Percentiles rank a stretch among this genome's conserved stretches.
phyloP scores from a whole-genome alignment of 768 basidiomycete genomes.

The Candolleomyces efflorescens region DNA sequence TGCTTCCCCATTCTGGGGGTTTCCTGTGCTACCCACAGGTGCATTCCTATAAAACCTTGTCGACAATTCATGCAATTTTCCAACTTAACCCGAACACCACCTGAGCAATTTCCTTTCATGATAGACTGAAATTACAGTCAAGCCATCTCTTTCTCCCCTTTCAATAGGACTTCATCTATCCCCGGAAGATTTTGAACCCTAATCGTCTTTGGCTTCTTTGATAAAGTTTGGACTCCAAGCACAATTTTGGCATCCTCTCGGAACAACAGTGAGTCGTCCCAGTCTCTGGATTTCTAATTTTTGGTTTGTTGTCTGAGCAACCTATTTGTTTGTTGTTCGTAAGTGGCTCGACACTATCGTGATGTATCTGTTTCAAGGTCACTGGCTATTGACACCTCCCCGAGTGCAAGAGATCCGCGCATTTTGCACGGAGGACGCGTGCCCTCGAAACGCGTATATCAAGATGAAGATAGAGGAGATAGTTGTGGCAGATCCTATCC shows the following conservation, averaged over 20 bases:
- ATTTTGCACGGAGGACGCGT: slow-evolving; percentile 2
- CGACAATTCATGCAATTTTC: neutral
- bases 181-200: neutral
- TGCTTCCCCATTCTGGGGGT: slow-evolving; percentile 19
- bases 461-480: slow-evolving; percentile 1
- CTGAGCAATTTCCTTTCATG: neutral
- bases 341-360: neutral
- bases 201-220: neutral
- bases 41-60: neutral
- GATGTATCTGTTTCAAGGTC: slow-evolving; percentile 2
- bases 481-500: slow-evolving; percentile 1
- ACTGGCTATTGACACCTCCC: neutral
- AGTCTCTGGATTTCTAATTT: neutral
- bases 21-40: neutral
- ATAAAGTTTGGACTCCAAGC: neutral
- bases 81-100: neutral
- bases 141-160: too few species aligned
- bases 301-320: neutral
- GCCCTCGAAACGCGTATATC: slow-evolving; percentile 6
- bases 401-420: neutral
- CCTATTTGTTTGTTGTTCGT: neutral
- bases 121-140: neutral
- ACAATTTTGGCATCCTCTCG: neutral
- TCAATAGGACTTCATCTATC: neutral
- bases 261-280: neutral